Evolutionary conservation across 192 early-diverging fungal genomes (phyloP), one percentile per base, ranked within the genome.

Genomic region (Backusella parvicylindrica): DNA sequence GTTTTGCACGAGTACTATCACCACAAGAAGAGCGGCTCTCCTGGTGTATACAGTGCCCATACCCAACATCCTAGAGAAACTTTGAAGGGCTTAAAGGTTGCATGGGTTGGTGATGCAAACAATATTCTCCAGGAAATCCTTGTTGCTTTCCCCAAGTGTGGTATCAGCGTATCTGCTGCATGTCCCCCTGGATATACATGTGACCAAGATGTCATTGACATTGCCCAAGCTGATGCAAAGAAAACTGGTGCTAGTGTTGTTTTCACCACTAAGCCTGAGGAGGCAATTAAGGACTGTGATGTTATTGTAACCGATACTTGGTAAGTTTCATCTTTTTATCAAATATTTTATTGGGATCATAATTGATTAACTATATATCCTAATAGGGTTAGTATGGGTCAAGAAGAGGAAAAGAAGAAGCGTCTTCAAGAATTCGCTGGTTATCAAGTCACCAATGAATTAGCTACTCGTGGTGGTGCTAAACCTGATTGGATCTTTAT

Each of bases 101-200:
- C 97, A n/a, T 99, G 98, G 98, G 92, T 99, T 6, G 98, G 98
- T 64, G 98, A 99, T 74, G 89, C 93, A n/a, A 99, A 99, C 83
- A 99, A 99, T 84, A 93, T 99, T 53, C 78, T 97, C 36, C 93
- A 97, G 74, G 95, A 95, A 68, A 88, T 99, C 76, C 81, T 99
- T 73, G 88, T 94, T 6, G 90, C 95, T 6, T 86, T 97, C 73
- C 96, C 97, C 26, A 95, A 97, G 70, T 80, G 97, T 50, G 98
- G 97, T 3, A 84, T 97, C 64, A 81, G 89, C 70, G 82, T 98
- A 65, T 77, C 85, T 11, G 93, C 95, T 36, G 96, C 97, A 38
- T 96, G 94, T 5, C 98, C 98, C 12, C 77, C 82, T 33, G 92
- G 91, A 11, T 98, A 99, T 81, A 83, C 88, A 40, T 85, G 92